These are phyloP conservation scores for Podospora pseudocomata DNA, from an alignment of 495 filamentous ascomycete genomes.

Conservation along the genomic window DNA sequence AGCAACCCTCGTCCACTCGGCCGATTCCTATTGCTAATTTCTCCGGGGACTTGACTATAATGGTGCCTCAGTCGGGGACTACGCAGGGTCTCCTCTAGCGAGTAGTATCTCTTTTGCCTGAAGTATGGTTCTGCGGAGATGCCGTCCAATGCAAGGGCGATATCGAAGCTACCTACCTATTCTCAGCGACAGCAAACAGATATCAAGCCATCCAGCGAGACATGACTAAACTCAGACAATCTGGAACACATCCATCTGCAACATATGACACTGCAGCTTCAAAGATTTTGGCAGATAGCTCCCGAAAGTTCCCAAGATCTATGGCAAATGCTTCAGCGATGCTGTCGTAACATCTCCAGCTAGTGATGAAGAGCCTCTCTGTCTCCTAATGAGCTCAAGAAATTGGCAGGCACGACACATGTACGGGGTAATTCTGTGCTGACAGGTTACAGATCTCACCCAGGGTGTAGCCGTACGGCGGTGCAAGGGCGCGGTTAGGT, in stretches of 20 bases:
- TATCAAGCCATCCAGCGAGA: background rate
- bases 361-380: background rate
- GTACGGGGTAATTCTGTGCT: background rate
- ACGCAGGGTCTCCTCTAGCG: background rate
- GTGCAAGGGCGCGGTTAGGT: background rate
- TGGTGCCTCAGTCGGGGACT: background rate
- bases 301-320: background rate
- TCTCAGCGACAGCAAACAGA: background rate
- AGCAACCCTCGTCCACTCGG: background rate
- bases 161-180: background rate
- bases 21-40: background rate
- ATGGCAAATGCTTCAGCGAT: background rate
- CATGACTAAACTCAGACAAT: background rate
- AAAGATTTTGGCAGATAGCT: background rate
- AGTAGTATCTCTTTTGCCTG: background rate
- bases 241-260: background rate
- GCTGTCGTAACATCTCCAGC: background rate
- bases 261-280: background rate
- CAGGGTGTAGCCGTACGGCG: slow-evolving; percentile 2
- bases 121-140: background rate
- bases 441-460: background rate
- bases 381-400: background rate
- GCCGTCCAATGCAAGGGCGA: background rate
- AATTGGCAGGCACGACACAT: background rate
- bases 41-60: background rate